These are phyloP conservation scores for Letharia columbiana DNA, from an alignment of 495 filamentous ascomycete genomes.

Conservation along the genomic window DNA sequence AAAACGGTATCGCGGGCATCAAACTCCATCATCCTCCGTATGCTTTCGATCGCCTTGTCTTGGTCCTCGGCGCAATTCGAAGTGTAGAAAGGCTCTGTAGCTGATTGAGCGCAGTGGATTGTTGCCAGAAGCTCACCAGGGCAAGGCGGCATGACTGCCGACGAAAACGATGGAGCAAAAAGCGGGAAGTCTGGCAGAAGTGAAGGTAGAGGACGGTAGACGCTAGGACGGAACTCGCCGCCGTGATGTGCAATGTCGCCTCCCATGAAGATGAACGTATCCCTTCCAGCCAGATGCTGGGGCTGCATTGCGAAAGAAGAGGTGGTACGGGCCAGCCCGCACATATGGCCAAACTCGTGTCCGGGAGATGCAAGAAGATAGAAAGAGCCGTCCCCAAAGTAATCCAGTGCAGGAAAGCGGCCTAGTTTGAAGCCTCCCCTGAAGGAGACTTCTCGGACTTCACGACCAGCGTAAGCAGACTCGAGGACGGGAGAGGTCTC, in stretches of 20 bases:
- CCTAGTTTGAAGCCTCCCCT: conserved; percentile 32
- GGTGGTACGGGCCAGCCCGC: conserved; percentile 32
- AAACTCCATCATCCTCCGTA: conserved; percentile 31
- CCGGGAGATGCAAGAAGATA: conserved; percentile 37
- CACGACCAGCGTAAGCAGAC: conserved; percentile 32
- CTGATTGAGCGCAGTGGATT: not conserved
- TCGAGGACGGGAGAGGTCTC: conserved; percentile 36
- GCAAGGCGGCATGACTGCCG: not conserved
- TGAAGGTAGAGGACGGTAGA: not conserved
- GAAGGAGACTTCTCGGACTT: conserved; percentile 38
- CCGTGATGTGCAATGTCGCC: conserved; percentile 27
- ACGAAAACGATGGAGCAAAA: not conserved
- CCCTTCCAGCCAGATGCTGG: not conserved
- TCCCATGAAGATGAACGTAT: conserved; percentile 30
- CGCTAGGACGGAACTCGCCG: conserved; percentile 13
- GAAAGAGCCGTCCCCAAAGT: conserved; percentile 35
- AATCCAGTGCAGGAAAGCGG: conserved; percentile 46
- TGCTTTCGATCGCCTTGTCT: no score
- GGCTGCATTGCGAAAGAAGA: not conserved
- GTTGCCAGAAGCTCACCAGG: not conserved
- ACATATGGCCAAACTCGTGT: conserved; percentile 34
- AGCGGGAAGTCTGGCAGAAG: not conserved
- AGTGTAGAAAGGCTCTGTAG: conserved; percentile 4
- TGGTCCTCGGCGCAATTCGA: no score
- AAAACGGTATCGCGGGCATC: conserved; percentile 47